These are phyloP conservation scores for Candida ulmi DNA, from an alignment of 805 yeast genomes.

Conservation along the genomic window DNA sequence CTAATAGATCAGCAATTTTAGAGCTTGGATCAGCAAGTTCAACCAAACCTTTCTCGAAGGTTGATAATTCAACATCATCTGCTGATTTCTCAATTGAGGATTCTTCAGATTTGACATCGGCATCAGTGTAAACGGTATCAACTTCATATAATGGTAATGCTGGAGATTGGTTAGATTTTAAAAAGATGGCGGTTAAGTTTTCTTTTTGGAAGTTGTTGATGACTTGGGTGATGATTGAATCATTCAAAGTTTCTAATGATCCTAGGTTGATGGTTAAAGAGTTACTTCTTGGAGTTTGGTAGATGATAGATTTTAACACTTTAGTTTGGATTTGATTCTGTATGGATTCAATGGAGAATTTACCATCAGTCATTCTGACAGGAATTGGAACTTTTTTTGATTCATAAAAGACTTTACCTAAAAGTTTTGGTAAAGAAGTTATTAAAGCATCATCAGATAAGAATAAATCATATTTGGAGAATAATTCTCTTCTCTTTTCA, in stretches of 20 bases:
- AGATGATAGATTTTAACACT: slow-evolving; percentile 51
- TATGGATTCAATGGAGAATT: slow-evolving; percentile 45
- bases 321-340: slow-evolving; percentile 49
- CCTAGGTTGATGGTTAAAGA: slow-evolving; percentile 67
- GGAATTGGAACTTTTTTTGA: slow-evolving; percentile 65
- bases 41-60: slow-evolving; percentile 71
- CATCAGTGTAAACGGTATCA: slow-evolving; percentile 39
- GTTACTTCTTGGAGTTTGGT: slow-evolving; percentile 69
- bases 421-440: slow-evolving; percentile 71
- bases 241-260: slow-evolving; percentile 33
- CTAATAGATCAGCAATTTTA: slow-evolving; percentile 55
- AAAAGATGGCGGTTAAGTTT: slow-evolving; percentile 49
- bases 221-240: slow-evolving; percentile 48
- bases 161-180: slow-evolving; percentile 72
- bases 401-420: slow-evolving; percentile 76
- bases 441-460: slow-evolving; percentile 80
- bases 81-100: background rate
- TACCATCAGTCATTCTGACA: slow-evolving; percentile 36
- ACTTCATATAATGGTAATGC: slow-evolving; percentile 77
- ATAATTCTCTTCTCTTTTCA: slow-evolving; percentile 78
- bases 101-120: slow-evolving; percentile 21
- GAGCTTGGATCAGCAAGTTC: slow-evolving; percentile 73
- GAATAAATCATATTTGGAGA: slow-evolving; percentile 65
- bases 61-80: slow-evolving; percentile 40
- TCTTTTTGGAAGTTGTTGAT: slow-evolving; percentile 38